A percentile compares a stretch with the other conserved stretches of the same genome.
Conservation (phyloP, 768 basidiomycete genomes). For the Tulasnella sp. region DNA sequence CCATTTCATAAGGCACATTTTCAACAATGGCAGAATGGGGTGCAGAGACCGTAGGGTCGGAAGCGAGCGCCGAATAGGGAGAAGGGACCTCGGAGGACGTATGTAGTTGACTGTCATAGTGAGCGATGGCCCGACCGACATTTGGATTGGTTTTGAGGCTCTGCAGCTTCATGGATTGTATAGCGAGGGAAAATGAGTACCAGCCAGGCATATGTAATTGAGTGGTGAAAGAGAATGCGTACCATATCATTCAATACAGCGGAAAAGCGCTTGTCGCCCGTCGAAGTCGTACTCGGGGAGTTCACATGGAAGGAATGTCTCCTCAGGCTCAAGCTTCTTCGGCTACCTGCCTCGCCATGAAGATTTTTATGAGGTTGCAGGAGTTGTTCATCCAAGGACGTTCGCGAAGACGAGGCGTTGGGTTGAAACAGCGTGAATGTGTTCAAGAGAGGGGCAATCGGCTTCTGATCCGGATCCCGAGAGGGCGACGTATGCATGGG, state of each 20-base stretch:
- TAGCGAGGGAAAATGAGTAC: background rate
- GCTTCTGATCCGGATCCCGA: background rate
- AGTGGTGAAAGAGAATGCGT: background rate
- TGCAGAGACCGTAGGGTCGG: too few relatives aligned
- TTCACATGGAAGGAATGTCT: conserved; percentile 4
- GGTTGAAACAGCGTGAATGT: too few relatives aligned
- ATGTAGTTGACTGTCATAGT: too few relatives aligned
- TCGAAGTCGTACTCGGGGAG: background rate
- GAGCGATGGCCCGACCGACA: too few relatives aligned
- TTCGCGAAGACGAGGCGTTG: background rate
- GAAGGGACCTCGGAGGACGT: too few relatives aligned
- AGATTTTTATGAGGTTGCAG: background rate
- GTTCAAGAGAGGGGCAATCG: too few relatives aligned
- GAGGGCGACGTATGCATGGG: background rate
- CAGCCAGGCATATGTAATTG: background rate
- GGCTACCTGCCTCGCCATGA: background rate
- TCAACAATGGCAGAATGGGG: too few relatives aligned
- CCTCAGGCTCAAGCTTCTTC: background rate
- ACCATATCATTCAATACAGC: conserved; percentile 14
- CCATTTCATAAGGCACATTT: too few relatives aligned
- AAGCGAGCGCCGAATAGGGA: too few relatives aligned
- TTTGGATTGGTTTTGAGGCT: background rate
- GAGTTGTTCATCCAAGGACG: conserved; percentile 4
- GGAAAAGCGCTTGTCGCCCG: background rate
- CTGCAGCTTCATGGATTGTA: background rate